Evolutionary conservation across 257 asterid species (phyloP), one percentile per base, ranked within the genome.

Genomic region (Paraleonurus japonicus): DNA sequence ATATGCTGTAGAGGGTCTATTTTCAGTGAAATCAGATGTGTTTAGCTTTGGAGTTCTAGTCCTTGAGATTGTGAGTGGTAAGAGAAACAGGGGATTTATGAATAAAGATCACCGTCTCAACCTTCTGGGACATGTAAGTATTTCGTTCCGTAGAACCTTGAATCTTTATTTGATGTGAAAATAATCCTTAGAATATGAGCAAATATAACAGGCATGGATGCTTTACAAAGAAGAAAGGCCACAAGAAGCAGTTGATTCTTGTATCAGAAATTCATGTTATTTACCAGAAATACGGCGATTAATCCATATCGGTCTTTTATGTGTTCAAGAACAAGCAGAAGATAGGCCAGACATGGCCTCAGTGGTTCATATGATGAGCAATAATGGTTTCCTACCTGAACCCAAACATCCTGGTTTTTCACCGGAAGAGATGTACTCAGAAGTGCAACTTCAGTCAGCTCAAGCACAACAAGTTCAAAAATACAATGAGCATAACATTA

Each of bases 181-280:
- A 15, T 15, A 45, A 45, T 13, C 51, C 17, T 45, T 11, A 41
- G 48, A 41, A 41, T 41, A 45, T 15, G 51, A 45, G 51, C 17
- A 45, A 41, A 41, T 12, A 41, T 12, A 45, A 3, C 72, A 80
- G 84, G 79, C 79, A 4, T 80, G 84, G 81, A 80, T 33, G 45
- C 79, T 80, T 10, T 54, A 54, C 32, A 54, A 54, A 58, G 81
- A 80, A 69, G 79, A 64, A 4, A 69, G 75, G 53, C 54, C 71
- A 7, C 0, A 58, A 30, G 81, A 76, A 69, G 16, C 65, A n/a
- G 72, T 64, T 23, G 80, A 67, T 13, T 63, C 67, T 60, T 24
- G 19, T 23, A 28, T 67, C 0, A 59, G 58, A 33, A 37, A 54
- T 27, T 13, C 78, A 0, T 1, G 17, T 22, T 3, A 62, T 51